A percentile compares a stretch with the other conserved stretches of the same genome.
phyloP scores from a whole-genome alignment of 139 green algal species.

The Zygnema cylindricum region DNA sequence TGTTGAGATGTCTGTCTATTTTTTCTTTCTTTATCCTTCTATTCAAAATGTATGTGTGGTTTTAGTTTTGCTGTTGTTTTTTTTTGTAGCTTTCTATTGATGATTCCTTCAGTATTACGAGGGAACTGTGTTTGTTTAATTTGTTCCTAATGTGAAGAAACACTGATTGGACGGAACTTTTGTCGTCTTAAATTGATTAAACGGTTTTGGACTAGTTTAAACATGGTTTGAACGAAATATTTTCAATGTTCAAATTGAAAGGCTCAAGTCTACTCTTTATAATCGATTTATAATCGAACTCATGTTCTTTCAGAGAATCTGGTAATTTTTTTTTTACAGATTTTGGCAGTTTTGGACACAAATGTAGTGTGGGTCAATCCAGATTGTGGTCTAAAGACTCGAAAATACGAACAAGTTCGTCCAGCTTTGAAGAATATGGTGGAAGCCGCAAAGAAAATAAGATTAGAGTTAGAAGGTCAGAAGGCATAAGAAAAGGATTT shows the following conservation, averaged over 20 bases:
- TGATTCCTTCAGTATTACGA: too few relatives aligned
- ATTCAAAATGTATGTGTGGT: not conserved
- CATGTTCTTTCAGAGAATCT: constrained; percentile 5
- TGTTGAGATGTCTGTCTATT: too few relatives aligned
- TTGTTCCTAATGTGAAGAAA: too few relatives aligned
- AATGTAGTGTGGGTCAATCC: constrained; percentile 60
- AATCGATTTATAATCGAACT: constrained; percentile 2
- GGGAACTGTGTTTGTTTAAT: too few relatives aligned
- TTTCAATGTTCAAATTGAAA: too few relatives aligned
- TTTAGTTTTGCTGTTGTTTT: too few relatives aligned
- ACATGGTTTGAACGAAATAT: too few relatives aligned
- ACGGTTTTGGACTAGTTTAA: not conserved
- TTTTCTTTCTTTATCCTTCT: not conserved
- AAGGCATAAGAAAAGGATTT: not conserved
- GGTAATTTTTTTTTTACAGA: too few relatives aligned
- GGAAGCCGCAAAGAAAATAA: constrained; percentile 64
- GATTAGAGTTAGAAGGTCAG: constrained; percentile 31
- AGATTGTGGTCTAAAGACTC: constrained; percentile 91
- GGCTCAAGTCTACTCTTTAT: not conserved
- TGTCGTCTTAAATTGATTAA: constrained; percentile 12
- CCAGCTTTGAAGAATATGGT: constrained; percentile 78
- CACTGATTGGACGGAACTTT: too few relatives aligned
- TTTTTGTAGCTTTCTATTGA: too few relatives aligned
- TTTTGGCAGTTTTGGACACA: constrained; percentile 37
- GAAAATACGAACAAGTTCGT: constrained; percentile 74